Conservation (phyloP, 2,329 filamentous ascomycete genomes). For the Talaromyces funiculosus region DNA sequence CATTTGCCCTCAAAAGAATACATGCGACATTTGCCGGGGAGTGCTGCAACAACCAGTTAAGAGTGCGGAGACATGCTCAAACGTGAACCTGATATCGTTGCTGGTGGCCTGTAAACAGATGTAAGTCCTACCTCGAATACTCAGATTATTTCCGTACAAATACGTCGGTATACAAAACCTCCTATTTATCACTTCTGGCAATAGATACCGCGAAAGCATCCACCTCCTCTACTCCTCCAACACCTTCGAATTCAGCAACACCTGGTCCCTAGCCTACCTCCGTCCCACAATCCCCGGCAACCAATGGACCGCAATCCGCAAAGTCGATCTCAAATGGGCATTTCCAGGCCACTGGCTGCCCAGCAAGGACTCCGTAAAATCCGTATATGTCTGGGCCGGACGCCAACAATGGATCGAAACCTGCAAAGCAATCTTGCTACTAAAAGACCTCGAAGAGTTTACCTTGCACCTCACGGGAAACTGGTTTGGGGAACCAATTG, state of each 20-base stretch:
- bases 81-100: constrained; percentile 24
- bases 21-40: constrained; percentile 32
- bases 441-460: constrained; percentile 27
- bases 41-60: constrained; percentile 25
- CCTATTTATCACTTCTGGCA: background rate
- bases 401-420: constrained; percentile 34
- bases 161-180: background rate
- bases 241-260: constrained; percentile 36
- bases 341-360: constrained; percentile 38
- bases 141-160: background rate
- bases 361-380: constrained; percentile 35
- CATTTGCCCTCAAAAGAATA: constrained; percentile 23
- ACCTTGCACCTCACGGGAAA: constrained; percentile 27
- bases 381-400: constrained; percentile 34
- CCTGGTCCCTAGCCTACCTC: constrained; percentile 36
- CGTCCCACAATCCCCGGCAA: constrained; percentile 28
- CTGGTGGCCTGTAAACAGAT: constrained; percentile 33
- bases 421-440: constrained; percentile 23
- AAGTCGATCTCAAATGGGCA: constrained; percentile 34
- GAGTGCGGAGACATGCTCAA: constrained; percentile 13
- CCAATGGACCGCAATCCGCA: constrained; percentile 27
- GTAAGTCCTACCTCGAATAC: constrained; percentile 16
- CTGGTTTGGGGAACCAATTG: constrained; percentile 34
- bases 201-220: constrained; percentile 33
- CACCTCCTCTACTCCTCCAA: constrained; percentile 31